Evolutionary conservation across 805 yeast species (phyloP).

Genomic region (Metschnikowia cubensis): DNA sequence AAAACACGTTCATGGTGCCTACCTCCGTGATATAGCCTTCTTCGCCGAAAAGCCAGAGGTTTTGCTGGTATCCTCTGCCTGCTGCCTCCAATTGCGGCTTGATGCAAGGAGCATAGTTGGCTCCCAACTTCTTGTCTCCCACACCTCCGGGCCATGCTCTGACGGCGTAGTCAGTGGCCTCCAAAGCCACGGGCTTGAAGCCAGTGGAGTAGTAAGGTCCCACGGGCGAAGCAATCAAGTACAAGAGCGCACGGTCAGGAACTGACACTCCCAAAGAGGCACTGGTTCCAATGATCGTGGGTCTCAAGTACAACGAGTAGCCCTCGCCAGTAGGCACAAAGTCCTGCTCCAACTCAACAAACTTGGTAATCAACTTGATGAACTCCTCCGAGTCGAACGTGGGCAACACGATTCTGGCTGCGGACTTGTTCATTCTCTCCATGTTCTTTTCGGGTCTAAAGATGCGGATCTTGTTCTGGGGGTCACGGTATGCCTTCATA

Average conservation of each 20-base stretch:
- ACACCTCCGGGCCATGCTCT: conserved; percentile 99
- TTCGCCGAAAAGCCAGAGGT: conserved; percentile 93
- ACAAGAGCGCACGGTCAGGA: conserved; percentile 79
- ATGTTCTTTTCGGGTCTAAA: conserved; percentile 92
- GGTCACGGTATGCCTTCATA: conserved; percentile 78
- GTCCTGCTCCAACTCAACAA: conserved; percentile 67
- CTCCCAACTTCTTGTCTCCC: conserved; percentile 95
- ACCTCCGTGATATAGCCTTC: conserved; percentile 88
- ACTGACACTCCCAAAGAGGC: conserved; percentile 81
- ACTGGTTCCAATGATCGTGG: conserved; percentile 92
- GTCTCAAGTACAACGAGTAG: conserved; percentile 88
- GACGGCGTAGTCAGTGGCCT: conserved; percentile 93
- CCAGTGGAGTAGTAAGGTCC: conserved; percentile 91
- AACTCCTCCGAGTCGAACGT: conserved; percentile 76
- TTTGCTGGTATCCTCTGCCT: conserved; percentile 87
- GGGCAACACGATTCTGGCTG: conserved; percentile 86
- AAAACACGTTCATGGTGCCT: conserved; percentile 95
- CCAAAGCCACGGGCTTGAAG: conserved; percentile 89
- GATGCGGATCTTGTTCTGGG: conserved; percentile 55
- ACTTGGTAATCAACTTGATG: conserved; percentile 68
- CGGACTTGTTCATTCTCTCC: conserved; percentile 85
- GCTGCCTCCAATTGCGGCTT: conserved; percentile 91
- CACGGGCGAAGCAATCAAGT: conserved; percentile 89
- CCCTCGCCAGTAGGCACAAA: conserved; percentile 86
- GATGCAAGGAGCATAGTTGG: conserved; percentile 95